Base-by-base conservation (phyloP, 2,329 filamentous ascomycete species). In the Grosmannia penicillata region DNA sequence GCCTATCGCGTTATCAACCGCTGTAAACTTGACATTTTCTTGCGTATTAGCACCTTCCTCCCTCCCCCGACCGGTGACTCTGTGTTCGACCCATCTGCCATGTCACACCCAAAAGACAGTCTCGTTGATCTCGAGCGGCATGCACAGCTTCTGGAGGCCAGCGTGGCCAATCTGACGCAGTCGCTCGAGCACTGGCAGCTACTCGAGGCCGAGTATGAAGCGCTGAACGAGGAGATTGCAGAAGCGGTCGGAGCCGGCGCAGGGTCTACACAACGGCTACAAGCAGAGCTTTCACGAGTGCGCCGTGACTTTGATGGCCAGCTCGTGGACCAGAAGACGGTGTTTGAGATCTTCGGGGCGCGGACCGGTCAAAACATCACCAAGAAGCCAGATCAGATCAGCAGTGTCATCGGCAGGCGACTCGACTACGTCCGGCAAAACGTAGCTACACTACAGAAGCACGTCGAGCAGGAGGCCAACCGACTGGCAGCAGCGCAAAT, bases 401-500 rank as follows among this genome's bases (percentile, higher is more conserved):
- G 78, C 44, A 72, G 72, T 49, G 58, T 82, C 19, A 68, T 93
- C 32, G 69, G 72, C 18, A 76, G 83, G 41, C 73, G 91, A 30
- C 74, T 93, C 53, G 87, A 95, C 56, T 96, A 96, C 56, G 85
- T 95, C 39, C 73, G 77, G 51, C 76, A 80, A 53, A 96, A 94
- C 57, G 72, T 89, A 39, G 60, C 68, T 35, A 80, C 75, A 1
- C 62, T 94, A 40, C 72, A 81, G 53, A 85, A 80, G 51, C 77
- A 85, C 49, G 62, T 93, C 17, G 70, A 75, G 42, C 58, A 65
- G 2, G 75, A 75, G 7, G 78, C 93, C 56, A 69, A 78, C 44
- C 80, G 80, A 50, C 61, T 89, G 35, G 72, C 75, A 14, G 73
- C 73, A 9, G 66, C 79, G 10, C 64, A 73, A 9, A 61, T 75